Conservation (phyloP, 768 basidiomycete genomes). For the Naematelia encephala region DNA sequence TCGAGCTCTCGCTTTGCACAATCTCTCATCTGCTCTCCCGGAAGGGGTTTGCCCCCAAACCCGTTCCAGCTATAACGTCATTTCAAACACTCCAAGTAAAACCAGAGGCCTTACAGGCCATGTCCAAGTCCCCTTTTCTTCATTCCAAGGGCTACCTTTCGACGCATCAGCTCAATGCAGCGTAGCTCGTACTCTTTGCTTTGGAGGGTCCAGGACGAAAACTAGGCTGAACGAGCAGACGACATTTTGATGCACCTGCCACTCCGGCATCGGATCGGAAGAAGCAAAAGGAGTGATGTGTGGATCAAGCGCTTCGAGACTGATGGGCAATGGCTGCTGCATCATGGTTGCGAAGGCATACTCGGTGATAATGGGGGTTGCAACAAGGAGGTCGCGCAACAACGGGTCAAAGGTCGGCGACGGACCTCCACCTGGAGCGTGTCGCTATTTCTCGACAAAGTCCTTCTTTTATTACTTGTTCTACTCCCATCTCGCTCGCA, state of each 20-base stretch:
- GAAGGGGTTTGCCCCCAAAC: slow-evolving; percentile 83
- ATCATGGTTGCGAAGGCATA: too few relatives aligned
- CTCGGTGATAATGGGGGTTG: too few relatives aligned
- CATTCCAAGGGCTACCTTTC: slow-evolving; percentile 42
- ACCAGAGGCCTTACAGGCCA: slow-evolving; percentile 28
- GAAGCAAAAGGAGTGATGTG: too few relatives aligned
- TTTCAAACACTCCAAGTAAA: neutral
- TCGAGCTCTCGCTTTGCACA: slow-evolving; percentile 67
- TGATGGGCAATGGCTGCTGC: too few relatives aligned
- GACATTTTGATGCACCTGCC: too few relatives aligned
- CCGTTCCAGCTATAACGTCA: slow-evolving; percentile 68
- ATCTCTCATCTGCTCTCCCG: slow-evolving; percentile 63
- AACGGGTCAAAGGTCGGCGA: too few relatives aligned
- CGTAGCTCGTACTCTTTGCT: slow-evolving; percentile 11
- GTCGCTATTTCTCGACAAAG: neutral
- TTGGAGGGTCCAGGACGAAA: slow-evolving; percentile 27
- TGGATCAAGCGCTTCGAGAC: too few relatives aligned
- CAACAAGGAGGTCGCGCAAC: too few relatives aligned
- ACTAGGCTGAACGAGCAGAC: slow-evolving; percentile 24
- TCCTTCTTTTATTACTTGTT: neutral
- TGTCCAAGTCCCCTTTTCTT: slow-evolving; percentile 48
- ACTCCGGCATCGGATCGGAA: too few relatives aligned
- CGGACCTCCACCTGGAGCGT: neutral
- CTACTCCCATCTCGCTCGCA: neutral
- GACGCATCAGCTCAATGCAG: too few relatives aligned